Conservation (phyloP, 495 filamentous ascomycete species). For the Tuber aestivum region DNA sequence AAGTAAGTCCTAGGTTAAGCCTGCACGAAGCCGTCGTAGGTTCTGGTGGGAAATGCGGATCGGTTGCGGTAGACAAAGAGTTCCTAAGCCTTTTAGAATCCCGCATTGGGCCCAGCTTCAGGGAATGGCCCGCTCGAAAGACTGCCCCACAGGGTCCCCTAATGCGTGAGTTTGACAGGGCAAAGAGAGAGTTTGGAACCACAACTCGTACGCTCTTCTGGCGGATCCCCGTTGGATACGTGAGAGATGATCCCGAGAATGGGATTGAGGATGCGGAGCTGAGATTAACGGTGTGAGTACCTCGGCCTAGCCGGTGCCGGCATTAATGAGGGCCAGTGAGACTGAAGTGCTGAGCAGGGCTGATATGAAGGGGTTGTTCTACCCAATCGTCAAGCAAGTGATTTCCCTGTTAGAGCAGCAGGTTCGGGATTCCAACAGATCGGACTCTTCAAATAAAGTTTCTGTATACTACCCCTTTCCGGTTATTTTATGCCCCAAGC, state of each 20-base stretch:
- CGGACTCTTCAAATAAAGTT: slow-evolving; percentile 12
- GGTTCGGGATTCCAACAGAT: slow-evolving; percentile 16
- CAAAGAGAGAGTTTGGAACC: slow-evolving; percentile 37
- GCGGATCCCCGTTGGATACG: slow-evolving; percentile 13
- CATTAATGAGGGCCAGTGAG: background rate
- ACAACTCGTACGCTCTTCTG: background rate
- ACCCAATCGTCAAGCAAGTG: slow-evolving; percentile 39
- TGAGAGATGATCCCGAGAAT: slow-evolving; percentile 10
- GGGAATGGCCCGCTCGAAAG: slow-evolving; percentile 21
- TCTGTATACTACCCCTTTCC: background rate
- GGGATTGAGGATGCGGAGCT: slow-evolving; percentile 21
- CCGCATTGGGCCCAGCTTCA: slow-evolving; percentile 36
- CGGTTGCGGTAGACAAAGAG: slow-evolving; percentile 34
- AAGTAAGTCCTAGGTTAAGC: slow-evolving; percentile 21
- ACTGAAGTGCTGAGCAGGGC: slow-evolving; percentile 11
- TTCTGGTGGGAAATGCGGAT: slow-evolving; percentile 42
- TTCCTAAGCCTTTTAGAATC: slow-evolving; percentile 38
- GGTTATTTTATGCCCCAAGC: slow-evolving; percentile 1
- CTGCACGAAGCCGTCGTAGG: slow-evolving; percentile 37
- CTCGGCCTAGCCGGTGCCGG: background rate
- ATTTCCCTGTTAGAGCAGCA: slow-evolving; percentile 35
- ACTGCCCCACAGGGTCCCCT: slow-evolving; percentile 39
- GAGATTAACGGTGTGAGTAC: slow-evolving; percentile 11
- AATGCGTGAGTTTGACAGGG: slow-evolving; percentile 38
- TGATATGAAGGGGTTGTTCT: slow-evolving; percentile 41